A percentile compares a stretch with the other conserved stretches of the same genome.
These are phyloP conservation scores for Tuber indicum DNA, from an alignment of 495 filamentous ascomycete species.

Conservation along the genomic window DNA sequence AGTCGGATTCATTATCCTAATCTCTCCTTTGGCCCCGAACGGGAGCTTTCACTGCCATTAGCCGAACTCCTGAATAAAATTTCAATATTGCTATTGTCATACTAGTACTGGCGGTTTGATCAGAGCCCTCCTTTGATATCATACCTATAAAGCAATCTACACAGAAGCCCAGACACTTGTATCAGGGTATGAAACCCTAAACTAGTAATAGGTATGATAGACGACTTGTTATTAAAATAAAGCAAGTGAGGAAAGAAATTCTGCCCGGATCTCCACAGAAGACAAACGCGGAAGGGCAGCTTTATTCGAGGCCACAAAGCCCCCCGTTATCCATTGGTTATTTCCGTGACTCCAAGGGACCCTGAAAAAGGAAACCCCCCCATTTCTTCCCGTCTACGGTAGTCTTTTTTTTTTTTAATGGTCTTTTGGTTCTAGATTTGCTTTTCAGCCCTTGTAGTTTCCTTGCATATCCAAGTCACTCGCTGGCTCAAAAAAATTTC, in stretches of 20 bases:
- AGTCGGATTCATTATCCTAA: neutral
- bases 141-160: neutral
- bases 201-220: neutral
- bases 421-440: neutral
- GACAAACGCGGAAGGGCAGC: neutral
- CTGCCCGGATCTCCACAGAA: neutral
- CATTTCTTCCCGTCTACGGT: too few relatives aligned
- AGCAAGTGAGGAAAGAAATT: too few relatives aligned
- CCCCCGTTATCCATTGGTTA: neutral
- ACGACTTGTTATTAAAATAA: neutral
- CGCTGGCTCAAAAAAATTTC: neutral
- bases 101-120: neutral
- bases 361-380: too few relatives aligned
- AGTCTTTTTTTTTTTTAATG: neutral
- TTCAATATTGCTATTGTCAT: neutral
- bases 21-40: neutral
- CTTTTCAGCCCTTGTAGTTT: neutral
- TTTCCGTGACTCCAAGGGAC: neutral
- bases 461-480: neutral
- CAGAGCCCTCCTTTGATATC: neutral
- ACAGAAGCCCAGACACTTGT: neutral
- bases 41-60: neutral
- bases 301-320: neutral
- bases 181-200: neutral
- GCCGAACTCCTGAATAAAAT: neutral